Percentiles rank a stretch among this genome's conserved stretches.
These are phyloP conservation scores for Albizia julibrissin DNA, from an alignment of 306 rosid species.

Conservation along the genomic window DNA sequence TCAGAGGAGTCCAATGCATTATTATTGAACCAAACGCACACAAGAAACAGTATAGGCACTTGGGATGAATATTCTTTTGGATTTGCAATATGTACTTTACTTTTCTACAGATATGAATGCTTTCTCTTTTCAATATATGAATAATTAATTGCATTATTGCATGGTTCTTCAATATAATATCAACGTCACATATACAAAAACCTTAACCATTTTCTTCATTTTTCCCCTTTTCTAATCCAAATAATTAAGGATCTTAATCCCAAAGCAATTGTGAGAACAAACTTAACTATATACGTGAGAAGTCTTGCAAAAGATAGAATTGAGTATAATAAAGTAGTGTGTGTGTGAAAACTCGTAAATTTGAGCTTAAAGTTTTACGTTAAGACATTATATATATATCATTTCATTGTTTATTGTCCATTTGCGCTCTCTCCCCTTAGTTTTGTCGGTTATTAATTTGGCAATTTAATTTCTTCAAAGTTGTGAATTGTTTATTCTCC, in stretches of 20 bases:
- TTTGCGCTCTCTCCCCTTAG: neutral
- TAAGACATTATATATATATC: neutral
- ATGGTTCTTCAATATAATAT: slow-evolving; percentile 6
- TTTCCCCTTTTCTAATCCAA: neutral
- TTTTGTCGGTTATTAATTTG: no score
- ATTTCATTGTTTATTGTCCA: neutral
- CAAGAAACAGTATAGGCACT: slow-evolving; percentile 27
- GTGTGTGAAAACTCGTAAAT: no score
- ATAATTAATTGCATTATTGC: slow-evolving; percentile 18
- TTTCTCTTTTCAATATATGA: slow-evolving; percentile 33
- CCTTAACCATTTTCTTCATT: slow-evolving; percentile 29
- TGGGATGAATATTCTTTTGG: slow-evolving; percentile 51
- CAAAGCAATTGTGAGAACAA: neutral
- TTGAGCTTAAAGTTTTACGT: no score
- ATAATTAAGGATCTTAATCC: neutral
- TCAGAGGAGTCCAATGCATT: slow-evolving; percentile 35
- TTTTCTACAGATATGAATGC: slow-evolving; percentile 30
- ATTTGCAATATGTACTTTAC: slow-evolving; percentile 41
- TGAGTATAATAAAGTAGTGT: neutral
- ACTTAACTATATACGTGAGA: neutral
- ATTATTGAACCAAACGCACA: slow-evolving; percentile 33
- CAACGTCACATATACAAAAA: neutral
- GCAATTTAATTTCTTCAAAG: neutral
- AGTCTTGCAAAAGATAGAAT: neutral
- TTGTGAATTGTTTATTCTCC: neutral